phyloP scores from a whole-genome alignment of 805 yeast species.

The Starmerella ratchasimensis region DNA sequence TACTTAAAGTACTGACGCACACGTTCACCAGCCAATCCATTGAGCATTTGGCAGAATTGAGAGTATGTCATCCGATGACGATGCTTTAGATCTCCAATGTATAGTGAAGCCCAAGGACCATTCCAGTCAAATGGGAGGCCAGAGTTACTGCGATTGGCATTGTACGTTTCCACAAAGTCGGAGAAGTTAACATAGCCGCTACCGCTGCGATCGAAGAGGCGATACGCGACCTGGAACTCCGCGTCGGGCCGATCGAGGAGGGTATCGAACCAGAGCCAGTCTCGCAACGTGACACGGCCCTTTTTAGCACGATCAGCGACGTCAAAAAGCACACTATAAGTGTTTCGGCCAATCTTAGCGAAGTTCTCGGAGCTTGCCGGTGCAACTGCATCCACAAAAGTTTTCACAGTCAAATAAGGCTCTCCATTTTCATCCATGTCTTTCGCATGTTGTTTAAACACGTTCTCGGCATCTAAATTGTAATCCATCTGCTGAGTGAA shows the following conservation, averaged over 20 bases:
- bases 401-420: constrained; percentile 28
- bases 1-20: constrained; percentile 33
- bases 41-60: constrained; percentile 34
- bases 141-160: constrained; percentile 25
- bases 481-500: too few species aligned
- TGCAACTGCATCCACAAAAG: constrained; percentile 34
- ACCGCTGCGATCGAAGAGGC: constrained; percentile 32
- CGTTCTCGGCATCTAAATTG: constrained; percentile 4
- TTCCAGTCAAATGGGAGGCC: constrained; percentile 34
- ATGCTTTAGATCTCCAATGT: constrained; percentile 28
- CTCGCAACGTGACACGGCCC: constrained; percentile 54
- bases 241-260: constrained; percentile 41
- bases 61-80: constrained; percentile 30
- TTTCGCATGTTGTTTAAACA: constrained; percentile 10
- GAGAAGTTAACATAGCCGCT: constrained; percentile 29
- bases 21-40: constrained; percentile 35
- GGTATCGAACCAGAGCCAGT: constrained; percentile 62
- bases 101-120: constrained; percentile 31
- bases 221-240: constrained; percentile 38
- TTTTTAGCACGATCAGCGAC: constrained; percentile 61
- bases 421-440: constrained; percentile 20
- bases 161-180: constrained; percentile 30
- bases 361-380: constrained; percentile 33
- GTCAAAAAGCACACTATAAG: constrained; percentile 60
- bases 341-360: constrained; percentile 40